Evolutionary conservation across 2,329 filamentous ascomycete genomes (phyloP), one percentile per base, ranked within the genome.

Genomic region (Hypoxylon sp.): DNA sequence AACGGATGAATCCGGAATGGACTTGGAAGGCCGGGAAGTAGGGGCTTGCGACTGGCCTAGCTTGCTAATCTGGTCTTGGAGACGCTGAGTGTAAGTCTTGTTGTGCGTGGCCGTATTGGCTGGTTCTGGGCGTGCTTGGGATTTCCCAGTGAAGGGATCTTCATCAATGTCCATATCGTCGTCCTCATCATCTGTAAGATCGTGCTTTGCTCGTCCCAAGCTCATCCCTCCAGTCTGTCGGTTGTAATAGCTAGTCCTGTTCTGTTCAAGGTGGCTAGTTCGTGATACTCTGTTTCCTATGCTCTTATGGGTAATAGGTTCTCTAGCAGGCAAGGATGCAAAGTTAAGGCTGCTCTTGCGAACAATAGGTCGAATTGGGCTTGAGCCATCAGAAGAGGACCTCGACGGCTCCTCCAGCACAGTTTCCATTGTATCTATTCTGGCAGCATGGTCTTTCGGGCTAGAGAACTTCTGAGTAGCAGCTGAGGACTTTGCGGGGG

Each of bases 301-400:
- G 76, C 91, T 96, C 80, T 94, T 95, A 77, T 96, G 96, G 30
- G 89, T 88, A 54, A 98, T 82, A 33, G 95, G 95, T 74, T 98
- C 95, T 65, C 96, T 87, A 2, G 95, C 94, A 28, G 96, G 96
- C 11, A 99, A 83, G 16, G 96, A 93, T 36, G 96, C 93, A 80
- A 99, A 98, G 63, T 92, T 97, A 64, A 99, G 85, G 76, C 95
- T 98, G 79, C 94, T 97, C 83, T 98, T 98, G 64, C 95, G 90
- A 70, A 96, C 86, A 28, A 92, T 83, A 1, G 91, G 91, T 70
- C 92, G 86, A 50, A 91, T 88, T 0, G 92, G 92, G 71, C 91
- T 94, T 0, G 91, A 93, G 0, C 82, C 84, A 49, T 92, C 90
- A 1, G 90, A 92, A 14, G 86, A 85, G 2, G 89, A 91, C 64